These are phyloP conservation scores for Cercospora sp. DNA, from an alignment of 2,329 filamentous ascomycete genomes.

Conservation along the genomic window DNA sequence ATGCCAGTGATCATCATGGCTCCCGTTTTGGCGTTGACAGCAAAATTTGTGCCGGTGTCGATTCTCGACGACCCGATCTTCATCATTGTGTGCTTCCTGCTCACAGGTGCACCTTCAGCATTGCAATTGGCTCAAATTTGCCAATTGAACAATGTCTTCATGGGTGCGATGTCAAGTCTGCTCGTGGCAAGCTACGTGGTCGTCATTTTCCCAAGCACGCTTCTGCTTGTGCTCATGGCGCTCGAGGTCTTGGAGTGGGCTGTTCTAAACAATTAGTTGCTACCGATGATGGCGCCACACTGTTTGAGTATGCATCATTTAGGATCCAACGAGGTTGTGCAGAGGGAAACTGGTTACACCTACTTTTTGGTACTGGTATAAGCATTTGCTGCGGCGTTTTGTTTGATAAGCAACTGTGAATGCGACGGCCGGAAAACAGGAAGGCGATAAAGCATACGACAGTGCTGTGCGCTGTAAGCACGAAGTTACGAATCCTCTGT, in stretches of 20 bases:
- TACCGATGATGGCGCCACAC: neutral
- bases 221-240: slow-evolving; percentile 85
- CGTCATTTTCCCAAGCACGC: slow-evolving; percentile 89
- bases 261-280: slow-evolving; percentile 22
- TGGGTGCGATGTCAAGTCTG: slow-evolving; percentile 88
- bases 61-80: slow-evolving; percentile 98
- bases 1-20: slow-evolving; percentile 91
- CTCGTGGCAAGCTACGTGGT: slow-evolving; percentile 96
- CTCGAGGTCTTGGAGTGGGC: slow-evolving; percentile 94
- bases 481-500: neutral
- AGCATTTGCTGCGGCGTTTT: neutral
- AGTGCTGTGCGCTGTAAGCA: neutral
- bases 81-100: slow-evolving; percentile 93
- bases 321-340: neutral
- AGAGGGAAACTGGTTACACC: neutral
- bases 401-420: neutral
- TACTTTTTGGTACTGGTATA: neutral
- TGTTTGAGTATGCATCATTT: neutral
- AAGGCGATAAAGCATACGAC: neutral
- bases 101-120: slow-evolving; percentile 89
- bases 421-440: neutral
- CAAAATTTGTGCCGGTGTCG: slow-evolving; percentile 88
- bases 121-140: slow-evolving; percentile 96
- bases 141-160: slow-evolving; percentile 95
- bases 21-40: slow-evolving; percentile 78